Percentiles rank a stretch among this genome's conserved stretches.
These are phyloP conservation scores for Aspergillus aculeatinus DNA, from an alignment of 2,329 filamentous ascomycete species.

Conservation along the genomic window DNA sequence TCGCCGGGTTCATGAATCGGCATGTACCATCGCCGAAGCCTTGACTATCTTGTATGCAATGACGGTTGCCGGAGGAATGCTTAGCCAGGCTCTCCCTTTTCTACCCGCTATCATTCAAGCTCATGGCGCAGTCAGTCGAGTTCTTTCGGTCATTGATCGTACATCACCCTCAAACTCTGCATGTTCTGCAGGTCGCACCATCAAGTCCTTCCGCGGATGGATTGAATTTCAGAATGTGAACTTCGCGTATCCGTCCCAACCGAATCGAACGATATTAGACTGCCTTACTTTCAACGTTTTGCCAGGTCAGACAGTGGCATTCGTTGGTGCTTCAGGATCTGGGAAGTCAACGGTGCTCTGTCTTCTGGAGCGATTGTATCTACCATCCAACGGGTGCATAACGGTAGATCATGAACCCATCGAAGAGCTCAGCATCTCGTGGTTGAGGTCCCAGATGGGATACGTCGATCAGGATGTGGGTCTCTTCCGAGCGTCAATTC, in stretches of 20 bases:
- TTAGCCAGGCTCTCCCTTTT: constrained; percentile 11
- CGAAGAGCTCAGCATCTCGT: constrained; percentile 31
- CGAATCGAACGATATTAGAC: constrained; percentile 40
- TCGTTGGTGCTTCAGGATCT: constrained; percentile 70
- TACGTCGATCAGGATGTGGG: constrained; percentile 65
- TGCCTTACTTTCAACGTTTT: constrained; percentile 34
- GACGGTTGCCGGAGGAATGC: constrained; percentile 10
- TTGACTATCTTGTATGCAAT: constrained; percentile 12
- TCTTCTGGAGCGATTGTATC: constrained; percentile 71
- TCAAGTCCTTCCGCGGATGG: constrained; percentile 19
- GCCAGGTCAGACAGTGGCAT: constrained; percentile 53
- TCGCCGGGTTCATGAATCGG: not conserved
- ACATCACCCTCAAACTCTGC: constrained; percentile 37
- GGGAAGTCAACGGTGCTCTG: constrained; percentile 75
- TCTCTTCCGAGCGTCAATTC: constrained; percentile 79
- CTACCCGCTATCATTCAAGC: constrained; percentile 20
- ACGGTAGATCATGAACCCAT: constrained; percentile 39
- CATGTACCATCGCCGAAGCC: constrained; percentile 8
- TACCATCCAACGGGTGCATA: constrained; percentile 39
- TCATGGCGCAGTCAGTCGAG: constrained; percentile 7
- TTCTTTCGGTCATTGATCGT: constrained; percentile 40
- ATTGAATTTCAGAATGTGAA: constrained; percentile 43
- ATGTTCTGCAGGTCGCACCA: constrained; percentile 14
- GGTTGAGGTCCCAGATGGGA: constrained; percentile 19
- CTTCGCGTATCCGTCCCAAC: constrained; percentile 35